phyloP scores from a whole-genome alignment of 2,329 filamentous ascomycete genomes.

The Lasiodiplodia hormozganensis region DNA sequence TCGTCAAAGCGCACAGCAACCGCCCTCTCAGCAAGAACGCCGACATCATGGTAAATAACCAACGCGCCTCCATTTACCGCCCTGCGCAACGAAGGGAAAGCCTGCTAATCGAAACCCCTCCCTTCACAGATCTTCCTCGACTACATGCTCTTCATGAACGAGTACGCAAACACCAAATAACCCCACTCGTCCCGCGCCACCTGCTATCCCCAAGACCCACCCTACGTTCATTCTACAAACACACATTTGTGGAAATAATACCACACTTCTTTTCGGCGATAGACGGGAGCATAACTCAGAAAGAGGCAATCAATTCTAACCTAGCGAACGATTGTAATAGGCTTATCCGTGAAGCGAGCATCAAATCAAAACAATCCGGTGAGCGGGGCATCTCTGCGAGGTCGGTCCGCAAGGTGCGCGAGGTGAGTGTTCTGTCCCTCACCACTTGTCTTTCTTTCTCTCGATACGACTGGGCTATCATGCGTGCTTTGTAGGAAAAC shows the following conservation, averaged over 20 bases:
- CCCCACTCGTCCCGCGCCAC: not conserved
- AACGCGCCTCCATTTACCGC: conserved; percentile 26
- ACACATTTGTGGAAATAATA: not conserved
- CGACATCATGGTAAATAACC: conserved; percentile 73
- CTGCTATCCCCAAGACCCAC: not conserved
- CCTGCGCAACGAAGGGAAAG: not conserved
- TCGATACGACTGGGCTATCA: not conserved
- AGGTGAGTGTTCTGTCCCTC: conserved; percentile 60
- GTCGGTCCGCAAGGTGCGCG: conserved; percentile 78
- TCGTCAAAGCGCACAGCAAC: conserved; percentile 86
- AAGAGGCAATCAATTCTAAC: not conserved
- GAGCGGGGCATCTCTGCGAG: conserved; percentile 77
- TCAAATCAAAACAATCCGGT: conserved; percentile 75
- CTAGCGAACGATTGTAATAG: conserved; percentile 51
- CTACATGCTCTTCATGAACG: conserved; percentile 80
- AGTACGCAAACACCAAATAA: conserved; percentile 50
- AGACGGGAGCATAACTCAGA: not conserved
- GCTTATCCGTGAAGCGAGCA: conserved; percentile 79
- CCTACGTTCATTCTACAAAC: not conserved
- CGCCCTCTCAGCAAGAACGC: conserved; percentile 82
- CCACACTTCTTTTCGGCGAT: not conserved
- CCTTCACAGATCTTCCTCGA: conserved; percentile 77
- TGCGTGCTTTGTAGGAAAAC: not conserved
- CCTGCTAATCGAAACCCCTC: not conserved
- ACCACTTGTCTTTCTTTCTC: not conserved